Evolutionary conservation across 1,284 basidiomycete species (phyloP).

Genomic region (Mixia osmundae): DNA sequence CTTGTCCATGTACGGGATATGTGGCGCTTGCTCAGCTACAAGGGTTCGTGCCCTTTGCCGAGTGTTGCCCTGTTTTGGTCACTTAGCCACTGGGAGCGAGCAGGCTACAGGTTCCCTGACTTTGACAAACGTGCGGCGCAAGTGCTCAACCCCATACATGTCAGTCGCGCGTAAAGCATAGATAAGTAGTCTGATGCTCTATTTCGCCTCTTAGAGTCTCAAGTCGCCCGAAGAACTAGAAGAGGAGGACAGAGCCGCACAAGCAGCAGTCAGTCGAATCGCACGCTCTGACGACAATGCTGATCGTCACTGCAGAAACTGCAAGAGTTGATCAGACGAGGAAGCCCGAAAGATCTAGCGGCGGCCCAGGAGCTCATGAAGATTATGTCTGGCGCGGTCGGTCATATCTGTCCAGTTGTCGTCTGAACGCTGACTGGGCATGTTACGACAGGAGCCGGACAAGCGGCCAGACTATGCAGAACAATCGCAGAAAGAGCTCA

Average conservation of each 20-base stretch:
- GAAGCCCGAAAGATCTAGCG: constrained; percentile 80
- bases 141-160: constrained; percentile 27
- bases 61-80: neutral
- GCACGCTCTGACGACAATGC: neutral
- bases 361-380: constrained; percentile 98
- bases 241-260: constrained; percentile 79
- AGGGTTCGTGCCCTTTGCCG: constrained; percentile 34
- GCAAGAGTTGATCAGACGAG: constrained; percentile 88
- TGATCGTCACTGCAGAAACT: constrained; percentile 37
- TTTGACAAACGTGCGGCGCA: constrained; percentile 28
- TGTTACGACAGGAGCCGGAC: constrained; percentile 56
- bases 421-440: neutral
- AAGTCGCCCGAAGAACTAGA: constrained; percentile 93
- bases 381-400: constrained; percentile 58
- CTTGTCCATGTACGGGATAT: constrained; percentile 94
- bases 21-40: constrained; percentile 84
- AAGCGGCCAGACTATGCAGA: constrained; percentile 76
- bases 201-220: constrained; percentile 34
- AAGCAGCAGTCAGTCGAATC: constrained; percentile 38
- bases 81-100: neutral
- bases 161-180: constrained; percentile 21
- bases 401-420: constrained; percentile 9
- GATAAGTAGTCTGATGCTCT: neutral
- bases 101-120: constrained; percentile 68
- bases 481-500: constrained; percentile 70